Conservation (phyloP, 202 grass and related monocot species). For the Panicum virgatum region DNA sequence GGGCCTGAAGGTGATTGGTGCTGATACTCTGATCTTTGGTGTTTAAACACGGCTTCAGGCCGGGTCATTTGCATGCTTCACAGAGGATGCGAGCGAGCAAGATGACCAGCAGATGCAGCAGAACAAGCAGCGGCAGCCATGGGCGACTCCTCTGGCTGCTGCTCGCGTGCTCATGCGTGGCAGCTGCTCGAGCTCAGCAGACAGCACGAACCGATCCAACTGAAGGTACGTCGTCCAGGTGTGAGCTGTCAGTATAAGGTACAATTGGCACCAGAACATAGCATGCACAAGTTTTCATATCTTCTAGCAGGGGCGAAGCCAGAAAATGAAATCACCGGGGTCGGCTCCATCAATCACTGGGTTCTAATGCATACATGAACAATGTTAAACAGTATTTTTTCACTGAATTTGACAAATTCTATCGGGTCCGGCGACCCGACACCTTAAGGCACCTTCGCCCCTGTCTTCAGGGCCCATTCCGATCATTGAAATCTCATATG, state of each 20-base stretch:
- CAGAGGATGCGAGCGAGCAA: not conserved
- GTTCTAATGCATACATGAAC: too few relatives aligned
- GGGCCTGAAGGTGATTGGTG: not conserved
- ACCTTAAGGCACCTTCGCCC: too few relatives aligned
- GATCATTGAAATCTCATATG: too few relatives aligned
- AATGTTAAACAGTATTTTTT: too few relatives aligned
- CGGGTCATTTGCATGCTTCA: not conserved
- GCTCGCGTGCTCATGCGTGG: not conserved
- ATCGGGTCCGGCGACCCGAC: too few relatives aligned
- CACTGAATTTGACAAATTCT: too few relatives aligned
- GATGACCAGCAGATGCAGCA: not conserved
- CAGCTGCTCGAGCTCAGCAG: not conserved
- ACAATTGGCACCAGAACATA: too few relatives aligned
- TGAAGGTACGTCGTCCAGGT: slow-evolving; percentile 19
- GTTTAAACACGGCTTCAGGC: not conserved
- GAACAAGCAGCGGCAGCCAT: not conserved
- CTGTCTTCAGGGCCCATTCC: too few relatives aligned
- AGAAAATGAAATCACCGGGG: too few relatives aligned
- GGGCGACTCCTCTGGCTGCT: not conserved
- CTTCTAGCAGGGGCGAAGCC: too few relatives aligned
- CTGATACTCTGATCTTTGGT: not conserved
- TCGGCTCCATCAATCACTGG: too few relatives aligned
- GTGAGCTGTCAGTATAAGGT: not conserved
- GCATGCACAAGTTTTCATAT: too few relatives aligned
- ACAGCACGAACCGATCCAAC: slow-evolving; percentile 24